Evolutionary conservation across 1,284 basidiomycete species (phyloP), one percentile per base, ranked within the genome.

Genomic region (Coniferiporia weirii): DNA sequence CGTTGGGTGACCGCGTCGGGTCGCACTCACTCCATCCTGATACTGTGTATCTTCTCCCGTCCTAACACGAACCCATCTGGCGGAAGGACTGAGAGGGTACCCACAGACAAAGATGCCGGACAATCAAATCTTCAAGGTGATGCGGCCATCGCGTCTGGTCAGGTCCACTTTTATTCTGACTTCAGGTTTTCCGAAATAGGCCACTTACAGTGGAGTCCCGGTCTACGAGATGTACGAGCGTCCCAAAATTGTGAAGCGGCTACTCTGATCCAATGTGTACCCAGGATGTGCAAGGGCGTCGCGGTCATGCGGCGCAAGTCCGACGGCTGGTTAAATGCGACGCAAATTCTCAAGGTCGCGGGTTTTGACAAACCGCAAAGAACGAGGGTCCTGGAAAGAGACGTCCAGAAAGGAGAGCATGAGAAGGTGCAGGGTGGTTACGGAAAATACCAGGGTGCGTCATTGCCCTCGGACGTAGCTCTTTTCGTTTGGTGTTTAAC

Each of bases 401-500:
- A 99, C 75, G 89, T 99, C 2, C 97, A 99, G 73, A 98, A 98
- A 74, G 97, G 95, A 27, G 91, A 94, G 66, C 97, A 99, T 73
- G 97, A 99, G 75, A 99, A 99, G 73, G 95, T 99, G 0, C 97
- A 99, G 72, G 97, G 97, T 38, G 97, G 97, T 0, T 99, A 99
- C 73, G 97, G 97, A 66, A 99, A 99, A 76, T 99, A 98, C 73
- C 97, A 99, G 81, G 97, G 95, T 95, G 63, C 34, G 27, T 52
- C 15, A 17, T 15, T 27, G 43, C 35, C n/a, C 46, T 49, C 6
- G 20, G 48, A 43, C 35, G 52, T 27, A 2, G 15, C 36, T 15
- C 44, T 35, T 1, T 10, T 54, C 34, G 20, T 19, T 44, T 36
- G 17, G 51, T 61, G 19, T 46, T 36, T 5, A 27, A 27, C 27